Evolutionary conservation across 208 protist genomes (phyloP).

Genomic region (Porcisia deanei): DNA sequence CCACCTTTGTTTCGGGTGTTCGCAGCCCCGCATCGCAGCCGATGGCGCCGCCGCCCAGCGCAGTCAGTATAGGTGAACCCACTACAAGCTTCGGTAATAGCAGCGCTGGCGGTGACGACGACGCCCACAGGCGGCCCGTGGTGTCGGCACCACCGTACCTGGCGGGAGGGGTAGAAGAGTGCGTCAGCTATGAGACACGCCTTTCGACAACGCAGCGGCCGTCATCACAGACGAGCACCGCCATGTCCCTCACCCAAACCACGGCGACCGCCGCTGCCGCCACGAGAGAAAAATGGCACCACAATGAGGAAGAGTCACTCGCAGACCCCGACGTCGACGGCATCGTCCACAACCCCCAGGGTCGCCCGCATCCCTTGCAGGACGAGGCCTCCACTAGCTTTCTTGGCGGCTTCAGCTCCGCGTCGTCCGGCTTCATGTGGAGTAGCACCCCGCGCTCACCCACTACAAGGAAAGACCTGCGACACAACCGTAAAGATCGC

Average conservation of each 20-base stretch:
- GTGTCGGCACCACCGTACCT: constrained; percentile 18
- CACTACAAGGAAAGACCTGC: not conserved
- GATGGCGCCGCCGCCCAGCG: not conserved
- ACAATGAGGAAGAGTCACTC: not conserved
- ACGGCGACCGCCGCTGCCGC: not conserved
- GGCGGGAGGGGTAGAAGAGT: not conserved
- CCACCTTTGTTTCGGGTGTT: not conserved
- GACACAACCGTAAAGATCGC: not conserved
- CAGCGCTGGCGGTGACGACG: not conserved
- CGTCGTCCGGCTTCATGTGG: constrained; percentile 2
- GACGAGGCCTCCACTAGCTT: not conserved
- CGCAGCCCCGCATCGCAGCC: not conserved
- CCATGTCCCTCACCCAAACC: not conserved
- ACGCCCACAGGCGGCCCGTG: constrained; percentile 3
- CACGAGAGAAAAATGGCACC: not conserved
- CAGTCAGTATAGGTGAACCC: too few species aligned
- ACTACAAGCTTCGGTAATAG: not conserved
- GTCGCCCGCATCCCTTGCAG: constrained; percentile 3
- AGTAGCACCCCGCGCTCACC: not conserved
- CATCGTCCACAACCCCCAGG: not conserved
- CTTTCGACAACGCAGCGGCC: not conserved
- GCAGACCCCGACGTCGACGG: constrained; percentile 1
- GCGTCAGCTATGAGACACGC: constrained; percentile 1
- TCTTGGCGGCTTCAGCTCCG: constrained; percentile 1
- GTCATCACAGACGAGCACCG: constrained; percentile 12